Conservation (phyloP, 768 basidiomycete genomes). For the Phylloporus sp. region DNA sequence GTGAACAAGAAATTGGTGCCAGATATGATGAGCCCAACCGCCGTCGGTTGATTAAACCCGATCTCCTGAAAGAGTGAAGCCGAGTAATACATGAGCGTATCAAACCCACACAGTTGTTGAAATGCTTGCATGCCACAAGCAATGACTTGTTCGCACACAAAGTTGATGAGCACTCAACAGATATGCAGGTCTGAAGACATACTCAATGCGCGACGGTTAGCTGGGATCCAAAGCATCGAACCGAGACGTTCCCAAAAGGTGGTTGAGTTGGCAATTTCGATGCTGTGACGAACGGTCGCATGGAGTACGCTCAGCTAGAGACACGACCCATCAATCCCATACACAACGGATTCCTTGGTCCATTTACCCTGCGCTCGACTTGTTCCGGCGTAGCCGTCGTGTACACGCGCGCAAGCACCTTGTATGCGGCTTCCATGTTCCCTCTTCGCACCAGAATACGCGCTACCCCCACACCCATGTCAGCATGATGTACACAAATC, state of each 20-base stretch:
- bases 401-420: slow-evolving; percentile 66
- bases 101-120: slow-evolving; percentile 84
- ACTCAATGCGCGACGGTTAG: slow-evolving; percentile 71
- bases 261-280: slow-evolving; percentile 58
- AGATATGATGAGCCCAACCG: slow-evolving; percentile 74
- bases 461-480: slow-evolving; percentile 29
- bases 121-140: slow-evolving; percentile 79
- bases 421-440: slow-evolving; percentile 45
- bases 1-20: slow-evolving; percentile 80
- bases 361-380: slow-evolving; percentile 56
- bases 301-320: slow-evolving; percentile 54
- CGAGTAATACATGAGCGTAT: slow-evolving; percentile 73
- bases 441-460: slow-evolving; percentile 65
- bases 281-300: slow-evolving; percentile 56
- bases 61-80: slow-evolving; percentile 78
- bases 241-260: slow-evolving; percentile 53
- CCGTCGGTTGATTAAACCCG: slow-evolving; percentile 79
- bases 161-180: background rate
- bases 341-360: background rate
- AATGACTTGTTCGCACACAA: slow-evolving; percentile 44
- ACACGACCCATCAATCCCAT: background rate
- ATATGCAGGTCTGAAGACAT: slow-evolving; percentile 15
- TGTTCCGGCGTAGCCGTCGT: slow-evolving; percentile 59
- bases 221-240: slow-evolving; percentile 52
- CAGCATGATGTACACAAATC: background rate